Percentiles rank a stretch among this genome's conserved stretches.
phyloP scores from a whole-genome alignment of 306 rosid species.

The Cicer chorassanicum region DNA sequence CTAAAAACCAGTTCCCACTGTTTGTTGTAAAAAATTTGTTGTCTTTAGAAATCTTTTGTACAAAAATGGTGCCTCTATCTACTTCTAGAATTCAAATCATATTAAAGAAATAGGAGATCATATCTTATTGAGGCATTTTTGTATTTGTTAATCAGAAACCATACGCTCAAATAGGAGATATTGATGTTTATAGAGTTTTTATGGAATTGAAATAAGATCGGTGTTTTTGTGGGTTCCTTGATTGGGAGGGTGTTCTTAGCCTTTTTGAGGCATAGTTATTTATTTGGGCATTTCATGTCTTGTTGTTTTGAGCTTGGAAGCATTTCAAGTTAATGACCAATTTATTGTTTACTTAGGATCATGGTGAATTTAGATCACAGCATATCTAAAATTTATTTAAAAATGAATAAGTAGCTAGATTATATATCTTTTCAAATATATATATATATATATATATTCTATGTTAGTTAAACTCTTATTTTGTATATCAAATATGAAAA shows the following conservation, averaged over 20 bases:
- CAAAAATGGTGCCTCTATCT: not conserved
- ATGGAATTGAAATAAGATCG: not conserved
- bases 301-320: not conserved
- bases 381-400: not conserved
- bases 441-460: not conserved
- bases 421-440: not conserved
- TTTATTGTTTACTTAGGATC: not conserved
- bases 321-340: not conserved
- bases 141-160: not conserved
- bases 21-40: not conserved
- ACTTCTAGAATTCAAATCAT: not conserved
- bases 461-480: not conserved
- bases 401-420: constrained; percentile 12
- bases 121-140: not conserved
- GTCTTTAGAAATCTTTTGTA: not conserved
- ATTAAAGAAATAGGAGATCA: not conserved
- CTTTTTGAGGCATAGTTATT: not conserved
- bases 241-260: not conserved
- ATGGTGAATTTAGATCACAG: not conserved
- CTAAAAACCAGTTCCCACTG: not conserved
- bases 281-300: not conserved
- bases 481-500: constrained; percentile 14
- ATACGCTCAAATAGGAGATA: not conserved
- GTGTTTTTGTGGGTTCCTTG: not conserved
- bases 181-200: not conserved